These are phyloP conservation scores for Apiospora hydei DNA, from an alignment of 2,329 filamentous ascomycete species.

Conservation along the genomic window DNA sequence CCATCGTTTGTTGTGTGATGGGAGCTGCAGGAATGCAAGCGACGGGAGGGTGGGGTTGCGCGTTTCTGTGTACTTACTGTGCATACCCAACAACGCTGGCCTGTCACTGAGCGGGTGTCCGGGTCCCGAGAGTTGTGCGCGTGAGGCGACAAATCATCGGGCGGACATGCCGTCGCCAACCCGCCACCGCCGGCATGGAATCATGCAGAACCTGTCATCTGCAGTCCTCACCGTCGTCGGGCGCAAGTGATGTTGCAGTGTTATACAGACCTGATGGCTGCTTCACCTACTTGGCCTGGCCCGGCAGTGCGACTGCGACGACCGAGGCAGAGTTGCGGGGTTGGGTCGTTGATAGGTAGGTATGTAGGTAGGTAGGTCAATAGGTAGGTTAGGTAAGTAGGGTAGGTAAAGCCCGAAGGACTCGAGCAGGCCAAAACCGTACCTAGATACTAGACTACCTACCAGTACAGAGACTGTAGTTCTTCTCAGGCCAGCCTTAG, in stretches of 20 bases:
- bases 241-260: neutral
- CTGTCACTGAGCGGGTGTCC: slow-evolving; percentile 9
- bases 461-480: neutral
- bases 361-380: too few relatives aligned
- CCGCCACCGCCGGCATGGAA: slow-evolving; percentile 10
- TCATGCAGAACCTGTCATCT: slow-evolving; percentile 14
- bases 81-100: slow-evolving; percentile 4
- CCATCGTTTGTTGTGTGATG: slow-evolving; percentile 11
- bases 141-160: slow-evolving; percentile 18
- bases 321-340: slow-evolving; percentile 4
- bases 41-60: neutral
- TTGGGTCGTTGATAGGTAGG: too few relatives aligned
- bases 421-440: neutral
- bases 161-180: neutral
- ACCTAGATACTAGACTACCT: neutral
- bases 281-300: neutral
- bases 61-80: neutral
- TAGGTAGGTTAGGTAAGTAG: neutral
- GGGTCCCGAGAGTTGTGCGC: slow-evolving; percentile 17
- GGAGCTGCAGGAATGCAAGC: neutral
- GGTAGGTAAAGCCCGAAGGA: neutral
- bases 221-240: slow-evolving; percentile 14
- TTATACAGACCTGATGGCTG: neutral
- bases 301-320: too few relatives aligned
- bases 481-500: neutral